A percentile compares a stretch with the other conserved stretches of the same genome.
phyloP scores from a whole-genome alignment of 1,284 basidiomycete genomes.

The Puccinia triticina region DNA sequence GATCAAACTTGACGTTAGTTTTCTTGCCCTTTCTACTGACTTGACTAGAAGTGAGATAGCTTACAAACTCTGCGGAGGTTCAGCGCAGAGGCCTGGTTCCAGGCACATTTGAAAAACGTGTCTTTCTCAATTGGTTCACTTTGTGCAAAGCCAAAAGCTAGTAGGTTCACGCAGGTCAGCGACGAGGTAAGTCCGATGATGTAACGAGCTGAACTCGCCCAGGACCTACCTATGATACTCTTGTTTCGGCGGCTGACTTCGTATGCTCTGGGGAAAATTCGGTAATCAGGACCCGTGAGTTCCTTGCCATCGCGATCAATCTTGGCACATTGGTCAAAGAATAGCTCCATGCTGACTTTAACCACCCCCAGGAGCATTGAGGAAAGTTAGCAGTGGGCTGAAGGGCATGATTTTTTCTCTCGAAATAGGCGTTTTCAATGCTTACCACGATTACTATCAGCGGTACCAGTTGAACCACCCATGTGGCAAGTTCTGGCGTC shows the following conservation, averaged over 20 bases:
- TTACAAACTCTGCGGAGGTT: constrained; percentile 13
- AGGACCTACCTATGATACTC: background rate
- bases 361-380: background rate
- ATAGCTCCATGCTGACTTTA: background rate
- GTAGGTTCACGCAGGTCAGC: background rate
- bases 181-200: background rate
- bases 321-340: constrained; percentile 5
- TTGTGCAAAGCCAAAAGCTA: background rate
- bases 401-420: background rate
- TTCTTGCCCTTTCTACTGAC: too few species aligned
- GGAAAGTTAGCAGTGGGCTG: background rate
- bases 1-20: too few species aligned
- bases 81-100: background rate
- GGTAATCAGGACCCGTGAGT: background rate
- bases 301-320: background rate
- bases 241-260: background rate
- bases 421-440: background rate
- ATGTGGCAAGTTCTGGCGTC: constrained; percentile 16
- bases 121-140: background rate
- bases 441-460: background rate
- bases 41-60: background rate
- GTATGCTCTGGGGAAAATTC: constrained; percentile 15
- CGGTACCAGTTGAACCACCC: background rate
- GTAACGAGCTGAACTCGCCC: background rate
- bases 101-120: background rate